Evolutionary conservation across 2,329 filamentous ascomycete species (phyloP).

Genomic region (Lachnellula willkommii): DNA sequence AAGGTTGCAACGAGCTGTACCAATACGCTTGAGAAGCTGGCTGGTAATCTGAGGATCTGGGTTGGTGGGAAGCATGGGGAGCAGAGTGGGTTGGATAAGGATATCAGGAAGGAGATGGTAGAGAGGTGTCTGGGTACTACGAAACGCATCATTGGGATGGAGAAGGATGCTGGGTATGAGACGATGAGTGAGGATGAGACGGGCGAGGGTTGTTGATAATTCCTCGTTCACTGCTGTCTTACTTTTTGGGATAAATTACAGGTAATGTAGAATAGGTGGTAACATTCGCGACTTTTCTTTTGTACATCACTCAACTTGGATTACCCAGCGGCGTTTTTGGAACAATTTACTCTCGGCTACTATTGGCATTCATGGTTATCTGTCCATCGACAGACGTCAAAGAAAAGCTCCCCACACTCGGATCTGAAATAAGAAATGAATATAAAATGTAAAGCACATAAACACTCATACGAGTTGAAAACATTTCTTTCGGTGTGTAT

Average conservation of each 20-base stretch:
- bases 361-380: too few relatives aligned
- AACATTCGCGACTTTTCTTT: not conserved
- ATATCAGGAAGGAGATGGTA: conserved; percentile 50
- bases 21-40: conserved; percentile 49
- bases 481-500: too few relatives aligned
- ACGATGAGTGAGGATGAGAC: conserved; percentile 45
- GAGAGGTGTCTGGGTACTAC: conserved; percentile 51
- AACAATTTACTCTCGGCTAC: too few relatives aligned
- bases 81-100: conserved; percentile 45
- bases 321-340: not conserved
- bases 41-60: conserved; percentile 56
- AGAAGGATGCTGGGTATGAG: conserved; percentile 56
- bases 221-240: not conserved
- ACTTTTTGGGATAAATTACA: too few relatives aligned
- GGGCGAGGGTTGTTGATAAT: conserved; percentile 25
- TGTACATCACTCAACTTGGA: not conserved
- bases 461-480: too few relatives aligned
- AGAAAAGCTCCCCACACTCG: not conserved
- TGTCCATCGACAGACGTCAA: not conserved
- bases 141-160: conserved; percentile 54
- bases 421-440: not conserved
- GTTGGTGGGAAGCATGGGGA: conserved; percentile 49
- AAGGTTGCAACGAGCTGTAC: conserved; percentile 44
- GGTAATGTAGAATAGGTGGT: too few relatives aligned
- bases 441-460: too few relatives aligned